Conservation (phyloP, 2,329 filamentous ascomycete genomes). For the Ilyonectria sp. region DNA sequence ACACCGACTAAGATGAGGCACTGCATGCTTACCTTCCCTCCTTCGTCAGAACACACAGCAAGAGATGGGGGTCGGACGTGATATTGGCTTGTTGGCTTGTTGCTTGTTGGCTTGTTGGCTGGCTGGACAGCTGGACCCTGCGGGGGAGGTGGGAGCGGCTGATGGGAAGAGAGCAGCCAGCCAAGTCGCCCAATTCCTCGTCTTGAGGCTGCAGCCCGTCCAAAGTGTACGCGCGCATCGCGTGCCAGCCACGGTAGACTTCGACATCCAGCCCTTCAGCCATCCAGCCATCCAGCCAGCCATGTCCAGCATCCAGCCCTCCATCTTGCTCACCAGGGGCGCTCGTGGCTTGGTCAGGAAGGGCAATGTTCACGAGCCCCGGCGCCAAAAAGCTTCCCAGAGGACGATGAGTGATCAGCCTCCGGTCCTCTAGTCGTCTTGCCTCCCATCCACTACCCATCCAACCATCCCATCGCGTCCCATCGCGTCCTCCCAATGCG, state of each 20-base stretch:
- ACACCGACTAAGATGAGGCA: constrained; percentile 30
- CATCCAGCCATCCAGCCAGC: background rate
- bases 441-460: background rate
- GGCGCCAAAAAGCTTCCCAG: constrained; percentile 38
- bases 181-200: background rate
- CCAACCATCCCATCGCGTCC: constrained; percentile 12
- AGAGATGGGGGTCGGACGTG: constrained; percentile 1
- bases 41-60: constrained; percentile 22
- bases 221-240: constrained; percentile 5
- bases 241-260: constrained; percentile 12
- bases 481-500: constrained; percentile 6
- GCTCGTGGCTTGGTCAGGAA: constrained; percentile 44
- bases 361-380: constrained; percentile 44
- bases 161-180: constrained; percentile 1
- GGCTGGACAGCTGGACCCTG: background rate
- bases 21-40: constrained; percentile 31
- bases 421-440: constrained; percentile 22
- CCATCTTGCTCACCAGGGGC: constrained; percentile 31
- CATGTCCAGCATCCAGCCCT: constrained; percentile 28
- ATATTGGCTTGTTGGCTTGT: background rate
- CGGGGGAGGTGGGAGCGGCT: background rate
- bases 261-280: constrained; percentile 4
- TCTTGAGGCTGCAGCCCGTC: background rate
- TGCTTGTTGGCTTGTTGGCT: background rate
- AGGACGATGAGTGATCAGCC: constrained; percentile 34